A percentile compares a stretch with the other conserved stretches of the same genome.
Evolutionary conservation across 2,329 filamentous ascomycete species (phyloP).

Genomic region (Corniculantispora saksenae): DNA sequence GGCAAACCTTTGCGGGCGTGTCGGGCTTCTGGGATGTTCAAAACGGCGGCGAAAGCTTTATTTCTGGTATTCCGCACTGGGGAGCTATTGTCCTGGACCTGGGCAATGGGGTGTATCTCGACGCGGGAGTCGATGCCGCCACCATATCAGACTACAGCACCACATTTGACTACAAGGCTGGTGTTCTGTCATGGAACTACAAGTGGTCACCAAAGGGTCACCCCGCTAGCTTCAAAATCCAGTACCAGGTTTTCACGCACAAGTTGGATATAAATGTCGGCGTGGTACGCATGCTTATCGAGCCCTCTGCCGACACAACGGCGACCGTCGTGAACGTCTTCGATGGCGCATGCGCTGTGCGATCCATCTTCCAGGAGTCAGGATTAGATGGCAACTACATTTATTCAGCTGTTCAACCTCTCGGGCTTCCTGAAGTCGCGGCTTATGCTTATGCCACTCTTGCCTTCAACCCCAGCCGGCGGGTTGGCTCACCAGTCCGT

Average conservation of each 20-base stretch:
- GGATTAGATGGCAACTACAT: conserved; percentile 57
- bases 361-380: conserved; percentile 60
- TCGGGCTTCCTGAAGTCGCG: conserved; percentile 61
- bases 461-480: conserved; percentile 35
- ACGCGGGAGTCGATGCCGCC: conserved; percentile 58
- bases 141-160: conserved; percentile 63
- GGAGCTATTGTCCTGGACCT: conserved; percentile 48
- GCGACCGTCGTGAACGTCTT: conserved; percentile 66
- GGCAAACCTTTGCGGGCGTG: conserved; percentile 68
- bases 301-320: conserved; percentile 51
- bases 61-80: conserved; percentile 69
- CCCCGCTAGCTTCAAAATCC: conserved; percentile 54
- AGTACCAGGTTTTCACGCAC: conserved; percentile 67
- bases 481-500: conserved; percentile 40
- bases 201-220: conserved; percentile 58
- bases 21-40: conserved; percentile 69
- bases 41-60: conserved; percentile 62
- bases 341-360: conserved; percentile 67
- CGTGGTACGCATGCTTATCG: conserved; percentile 57
- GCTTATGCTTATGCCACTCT: conserved; percentile 52
- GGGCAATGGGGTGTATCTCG: conserved; percentile 54
- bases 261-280: conserved; percentile 61
- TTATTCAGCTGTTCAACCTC: conserved; percentile 65
- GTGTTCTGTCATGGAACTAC: conserved; percentile 64
- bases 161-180: conserved; percentile 63